phyloP scores from a whole-genome alignment of 768 basidiomycete species.

The Pleurotus ostreatus region DNA sequence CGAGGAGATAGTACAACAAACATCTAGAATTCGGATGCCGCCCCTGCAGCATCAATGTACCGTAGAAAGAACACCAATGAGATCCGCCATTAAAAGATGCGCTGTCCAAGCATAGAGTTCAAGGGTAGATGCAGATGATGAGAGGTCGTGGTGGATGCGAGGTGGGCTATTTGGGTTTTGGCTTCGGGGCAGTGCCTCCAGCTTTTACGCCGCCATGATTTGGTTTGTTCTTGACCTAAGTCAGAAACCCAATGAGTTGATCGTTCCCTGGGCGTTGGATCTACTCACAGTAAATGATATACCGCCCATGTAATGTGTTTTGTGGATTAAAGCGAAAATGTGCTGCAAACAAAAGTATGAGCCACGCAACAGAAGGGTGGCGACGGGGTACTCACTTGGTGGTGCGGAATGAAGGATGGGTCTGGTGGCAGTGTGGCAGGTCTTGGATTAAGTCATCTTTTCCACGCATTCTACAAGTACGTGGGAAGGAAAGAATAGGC shows the following conservation, averaged over 20 bases:
- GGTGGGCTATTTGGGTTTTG: background rate
- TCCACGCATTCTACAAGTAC: too few species aligned
- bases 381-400: too few species aligned
- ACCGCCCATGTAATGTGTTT: background rate
- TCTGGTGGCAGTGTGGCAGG: too few species aligned
- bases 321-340: too few species aligned
- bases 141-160: too few species aligned
- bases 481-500: too few species aligned
- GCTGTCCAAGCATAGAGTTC: background rate
- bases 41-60: background rate
- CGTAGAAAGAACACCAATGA: background rate
- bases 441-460: too few species aligned
- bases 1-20: background rate
- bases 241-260: background rate
- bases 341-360: too few species aligned
- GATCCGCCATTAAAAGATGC: background rate
- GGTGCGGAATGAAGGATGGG: too few species aligned
- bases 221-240: slow-evolving; percentile 8
- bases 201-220: slow-evolving; percentile 7
- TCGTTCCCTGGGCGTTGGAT: background rate
- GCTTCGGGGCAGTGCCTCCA: background rate
- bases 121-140: too few species aligned
- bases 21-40: background rate
- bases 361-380: too few species aligned
- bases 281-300: background rate